Evolutionary conservation across 331 rosid genomes (phyloP).

Genomic region (Dryas integrifolia): DNA sequence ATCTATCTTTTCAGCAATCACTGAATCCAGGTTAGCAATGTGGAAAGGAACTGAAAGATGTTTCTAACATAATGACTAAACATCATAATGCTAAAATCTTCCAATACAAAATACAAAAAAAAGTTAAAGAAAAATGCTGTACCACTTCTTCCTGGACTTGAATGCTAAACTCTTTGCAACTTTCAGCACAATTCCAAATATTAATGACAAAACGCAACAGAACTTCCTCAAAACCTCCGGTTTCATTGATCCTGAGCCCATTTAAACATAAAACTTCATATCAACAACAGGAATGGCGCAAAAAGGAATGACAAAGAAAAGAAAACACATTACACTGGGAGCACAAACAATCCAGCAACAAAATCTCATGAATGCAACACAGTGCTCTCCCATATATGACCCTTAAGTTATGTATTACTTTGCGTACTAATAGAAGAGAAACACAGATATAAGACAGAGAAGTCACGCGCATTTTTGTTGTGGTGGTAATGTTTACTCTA

Average conservation of each 20-base stretch:
- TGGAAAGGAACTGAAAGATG: slow-evolving; percentile 6
- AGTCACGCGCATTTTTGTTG: slow-evolving; percentile 3
- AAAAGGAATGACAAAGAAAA: not conserved
- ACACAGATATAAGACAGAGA: not conserved
- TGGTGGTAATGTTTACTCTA: not conserved
- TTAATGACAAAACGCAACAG: slow-evolving; percentile 51
- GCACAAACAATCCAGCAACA: not conserved
- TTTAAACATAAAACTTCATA: slow-evolving; percentile 34
- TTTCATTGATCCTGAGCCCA: slow-evolving; percentile 59
- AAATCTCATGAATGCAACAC: not conserved
- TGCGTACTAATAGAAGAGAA: slow-evolving; percentile 2
- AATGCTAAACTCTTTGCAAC: slow-evolving; percentile 34
- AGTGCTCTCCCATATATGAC: not conserved
- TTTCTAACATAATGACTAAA: not conserved
- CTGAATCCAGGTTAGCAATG: slow-evolving; percentile 5
- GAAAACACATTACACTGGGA: not conserved
- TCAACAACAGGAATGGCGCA: slow-evolving; percentile 15
- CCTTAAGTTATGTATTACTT: not conserved
- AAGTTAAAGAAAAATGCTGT: not conserved
- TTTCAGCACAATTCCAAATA: slow-evolving; percentile 64
- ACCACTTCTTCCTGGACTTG: slow-evolving; percentile 52
- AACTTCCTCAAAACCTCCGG: slow-evolving; percentile 59
- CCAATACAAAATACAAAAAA: not conserved
- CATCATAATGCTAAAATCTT: not conserved
- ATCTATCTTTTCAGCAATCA: slow-evolving; percentile 8